These are phyloP conservation scores for Piper longum DNA, from an alignment of 164 flowering plant species.

Conservation along the genomic window DNA sequence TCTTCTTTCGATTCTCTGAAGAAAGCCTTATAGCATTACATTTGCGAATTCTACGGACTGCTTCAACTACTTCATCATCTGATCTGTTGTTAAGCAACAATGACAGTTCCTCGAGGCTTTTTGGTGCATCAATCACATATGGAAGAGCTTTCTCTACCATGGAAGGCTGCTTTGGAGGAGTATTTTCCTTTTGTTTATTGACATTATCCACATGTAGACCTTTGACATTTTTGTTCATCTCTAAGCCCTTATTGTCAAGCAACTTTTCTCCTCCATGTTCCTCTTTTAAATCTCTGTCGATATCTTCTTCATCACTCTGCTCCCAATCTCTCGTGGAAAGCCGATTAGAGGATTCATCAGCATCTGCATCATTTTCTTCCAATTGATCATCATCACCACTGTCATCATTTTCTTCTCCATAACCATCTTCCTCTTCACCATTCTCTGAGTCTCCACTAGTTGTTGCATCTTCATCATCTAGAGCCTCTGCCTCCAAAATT, in stretches of 20 bases:
- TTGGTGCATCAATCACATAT: slow-evolving; percentile 67
- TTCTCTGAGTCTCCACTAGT: slow-evolving; percentile 37
- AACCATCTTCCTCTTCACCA: slow-evolving; percentile 15
- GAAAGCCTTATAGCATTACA: slow-evolving; percentile 64
- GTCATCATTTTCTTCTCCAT: slow-evolving; percentile 22
- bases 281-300: slow-evolving; percentile 29
- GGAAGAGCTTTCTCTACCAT: slow-evolving; percentile 36
- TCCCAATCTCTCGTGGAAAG: slow-evolving; percentile 73
- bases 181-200: slow-evolving; percentile 14
- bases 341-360: slow-evolving; percentile 13
- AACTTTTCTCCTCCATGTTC: slow-evolving; percentile 19
- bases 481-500: slow-evolving; percentile 37
- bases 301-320: slow-evolving; percentile 76
- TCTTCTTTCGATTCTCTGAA: slow-evolving; percentile 82
- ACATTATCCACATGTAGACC: slow-evolving; percentile 9
- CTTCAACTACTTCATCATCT: slow-evolving; percentile 43
- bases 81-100: slow-evolving; percentile 44
- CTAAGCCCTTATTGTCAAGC: slow-evolving; percentile 8
- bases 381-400: slow-evolving; percentile 19
- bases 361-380: slow-evolving; percentile 17
- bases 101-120: slow-evolving; percentile 42
- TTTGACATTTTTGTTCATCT: slow-evolving; percentile 12
- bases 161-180: slow-evolving; percentile 11
- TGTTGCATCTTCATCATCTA: slow-evolving; percentile 30
- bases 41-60: slow-evolving; percentile 54